Percentiles rank a stretch among this genome's conserved stretches.
These are phyloP conservation scores for Coemansia sp. DNA, from an alignment of 192 early-diverging fungal genomes.

Conservation along the genomic window DNA sequence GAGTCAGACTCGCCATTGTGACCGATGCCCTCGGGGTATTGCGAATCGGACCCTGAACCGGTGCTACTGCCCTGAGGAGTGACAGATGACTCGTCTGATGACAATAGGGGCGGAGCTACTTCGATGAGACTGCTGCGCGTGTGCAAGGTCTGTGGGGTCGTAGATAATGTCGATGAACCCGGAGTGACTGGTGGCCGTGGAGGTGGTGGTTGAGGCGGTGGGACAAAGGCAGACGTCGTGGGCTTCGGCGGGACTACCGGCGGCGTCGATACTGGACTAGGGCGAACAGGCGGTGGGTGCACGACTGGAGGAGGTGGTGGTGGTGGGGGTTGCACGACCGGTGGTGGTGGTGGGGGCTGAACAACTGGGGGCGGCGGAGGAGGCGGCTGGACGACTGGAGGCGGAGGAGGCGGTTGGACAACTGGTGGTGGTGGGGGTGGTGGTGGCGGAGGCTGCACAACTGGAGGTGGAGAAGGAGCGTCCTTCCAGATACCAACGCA, in stretches of 20 bases:
- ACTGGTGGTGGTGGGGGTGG: not conserved
- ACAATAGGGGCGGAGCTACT: not conserved
- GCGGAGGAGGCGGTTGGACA: not conserved
- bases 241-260: not conserved
- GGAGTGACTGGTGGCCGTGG: not conserved
- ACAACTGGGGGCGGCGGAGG: not conserved
- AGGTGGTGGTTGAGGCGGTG: not conserved
- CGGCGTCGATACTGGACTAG: not conserved
- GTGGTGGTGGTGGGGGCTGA: slow-evolving; percentile 1
- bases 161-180: not conserved
- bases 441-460: not conserved
- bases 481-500: slow-evolving; percentile 56
- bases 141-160: not conserved
- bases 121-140: not conserved
- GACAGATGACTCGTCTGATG: not conserved
- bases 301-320: not conserved
- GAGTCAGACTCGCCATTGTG: slow-evolving; percentile 15
- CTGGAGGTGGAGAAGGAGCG: slow-evolving; percentile 5
- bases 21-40: slow-evolving; percentile 12
- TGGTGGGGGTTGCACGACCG: not conserved
- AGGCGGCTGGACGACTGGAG: not conserved
- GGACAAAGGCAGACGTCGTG: not conserved
- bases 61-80: slow-evolving; percentile 4
- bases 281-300: not conserved
- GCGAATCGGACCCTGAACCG: not conserved